Evolutionary conservation across 495 filamentous ascomycete species (phyloP), one percentile per base, ranked within the genome.

Genomic region (Penicillium simplicissimum): DNA sequence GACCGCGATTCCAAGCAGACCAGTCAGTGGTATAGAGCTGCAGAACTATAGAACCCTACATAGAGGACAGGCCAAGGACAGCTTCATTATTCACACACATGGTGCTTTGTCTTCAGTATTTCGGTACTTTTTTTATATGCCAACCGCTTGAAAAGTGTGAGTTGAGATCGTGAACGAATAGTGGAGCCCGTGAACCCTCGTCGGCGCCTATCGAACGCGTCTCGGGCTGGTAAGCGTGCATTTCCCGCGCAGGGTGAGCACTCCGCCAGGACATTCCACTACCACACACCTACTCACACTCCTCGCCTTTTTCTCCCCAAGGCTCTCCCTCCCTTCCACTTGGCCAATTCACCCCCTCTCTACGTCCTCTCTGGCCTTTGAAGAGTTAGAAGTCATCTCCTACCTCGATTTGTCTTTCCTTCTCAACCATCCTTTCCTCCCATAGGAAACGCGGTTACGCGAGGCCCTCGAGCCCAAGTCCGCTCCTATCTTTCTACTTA

Each of bases 171-270:
- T 59, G 63, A 71, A 60, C 57, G 43, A 51, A 56, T 62, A 67
- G 74, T 78, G 75, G 73, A 75, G 71, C 63, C 70, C 71, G 71
- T 77, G 73, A 71, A 74, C 67, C 62, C 70, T 75, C 70, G 66
- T 67, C 71, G 76, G 74, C 74, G 75, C 71, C 74, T 78, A 75
- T 74, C 70, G 74, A 78, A 80, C 77, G 77, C 77, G 77, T 80
- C 76, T 79, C 75, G 73, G 75, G 58, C 60, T 76, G 74, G 74
- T 74, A 78, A 77, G 75, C 76, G 76, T 77, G 72, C 75, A 75
- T 78, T 78, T 76, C 73, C 23, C 77, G 74, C 74, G 73, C 65
- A 75, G 73, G 67, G 69, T 62, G 70, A 70, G 75, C 73, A 57
- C 68, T 69, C 69, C 67, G 68, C 70, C 68, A 71, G 68, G 63